Percentiles rank a stretch among this genome's conserved stretches.
These are phyloP conservation scores for Tuctoria greenei DNA, from an alignment of 176 grass and related monocot species.

Conservation along the genomic window DNA sequence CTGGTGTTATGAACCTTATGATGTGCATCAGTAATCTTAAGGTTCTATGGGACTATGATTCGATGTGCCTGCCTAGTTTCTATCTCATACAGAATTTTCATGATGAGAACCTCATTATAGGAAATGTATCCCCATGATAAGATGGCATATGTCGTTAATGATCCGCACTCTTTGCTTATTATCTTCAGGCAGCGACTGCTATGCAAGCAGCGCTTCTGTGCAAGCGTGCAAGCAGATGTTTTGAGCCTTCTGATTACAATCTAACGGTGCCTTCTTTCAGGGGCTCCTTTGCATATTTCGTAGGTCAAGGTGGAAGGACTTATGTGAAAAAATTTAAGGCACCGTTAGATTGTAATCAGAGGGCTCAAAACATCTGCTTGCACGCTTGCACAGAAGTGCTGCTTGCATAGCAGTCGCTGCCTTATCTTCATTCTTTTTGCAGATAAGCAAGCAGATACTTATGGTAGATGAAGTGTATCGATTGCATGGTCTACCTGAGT, in stretches of 20 bases:
- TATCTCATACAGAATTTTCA: neutral
- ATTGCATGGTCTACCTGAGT: slow-evolving; percentile 91
- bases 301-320: no score
- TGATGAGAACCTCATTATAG: slow-evolving; percentile 7
- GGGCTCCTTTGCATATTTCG: no score
- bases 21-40: neutral
- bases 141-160: neutral
- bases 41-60: neutral
- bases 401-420: no score
- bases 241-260: no score
- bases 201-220: no score
- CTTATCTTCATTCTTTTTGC: slow-evolving; percentile 27
- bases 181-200: no score
- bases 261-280: no score
- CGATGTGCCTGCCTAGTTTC: neutral
- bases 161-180: slow-evolving; percentile 13
- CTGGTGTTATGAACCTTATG: neutral
- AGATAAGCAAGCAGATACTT: slow-evolving; percentile 81
- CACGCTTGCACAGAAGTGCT: no score
- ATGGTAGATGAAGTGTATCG: slow-evolving; percentile 86
- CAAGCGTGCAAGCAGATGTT: no score
- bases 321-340: no score
- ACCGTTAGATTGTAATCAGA: no score
- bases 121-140: neutral
- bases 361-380: no score